These are phyloP conservation scores for Solanum chacoense DNA, from an alignment of 305 asterid genomes.

Conservation along the genomic window DNA sequence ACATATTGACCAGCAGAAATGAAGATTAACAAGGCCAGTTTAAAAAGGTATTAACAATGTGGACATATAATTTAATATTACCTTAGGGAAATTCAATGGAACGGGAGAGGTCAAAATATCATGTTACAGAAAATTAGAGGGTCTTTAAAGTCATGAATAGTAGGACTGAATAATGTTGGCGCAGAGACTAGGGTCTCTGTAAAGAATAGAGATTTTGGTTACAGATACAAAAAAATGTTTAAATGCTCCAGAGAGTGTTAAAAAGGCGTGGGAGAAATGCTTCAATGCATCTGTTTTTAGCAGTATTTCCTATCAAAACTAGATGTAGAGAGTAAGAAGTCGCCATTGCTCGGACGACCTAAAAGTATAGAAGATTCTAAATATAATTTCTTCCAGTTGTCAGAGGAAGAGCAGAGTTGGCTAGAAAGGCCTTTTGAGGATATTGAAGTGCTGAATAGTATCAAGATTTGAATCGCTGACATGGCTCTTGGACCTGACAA, in stretches of 20 bases:
- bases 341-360: background rate
- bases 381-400: background rate
- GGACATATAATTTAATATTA: background rate
- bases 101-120: background rate
- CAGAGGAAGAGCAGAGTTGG: background rate
- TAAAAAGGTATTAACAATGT: background rate
- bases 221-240: background rate
- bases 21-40: background rate
- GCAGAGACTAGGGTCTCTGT: background rate
- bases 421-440: background rate
- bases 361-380: background rate
- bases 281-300: background rate
- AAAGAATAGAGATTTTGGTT: background rate
- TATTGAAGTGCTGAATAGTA: background rate
- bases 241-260: background rate
- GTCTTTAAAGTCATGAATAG: background rate
- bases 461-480: background rate
- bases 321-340: background rate
- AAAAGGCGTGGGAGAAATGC: background rate
- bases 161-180: background rate
- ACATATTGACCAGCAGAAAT: background rate
- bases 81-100: background rate
- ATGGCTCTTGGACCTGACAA: background rate
- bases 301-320: background rate
- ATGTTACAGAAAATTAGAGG: background rate